These are phyloP conservation scores for Tritrichomonas foetus DNA, from an alignment of 208 protist genomes.

Conservation along the genomic window DNA sequence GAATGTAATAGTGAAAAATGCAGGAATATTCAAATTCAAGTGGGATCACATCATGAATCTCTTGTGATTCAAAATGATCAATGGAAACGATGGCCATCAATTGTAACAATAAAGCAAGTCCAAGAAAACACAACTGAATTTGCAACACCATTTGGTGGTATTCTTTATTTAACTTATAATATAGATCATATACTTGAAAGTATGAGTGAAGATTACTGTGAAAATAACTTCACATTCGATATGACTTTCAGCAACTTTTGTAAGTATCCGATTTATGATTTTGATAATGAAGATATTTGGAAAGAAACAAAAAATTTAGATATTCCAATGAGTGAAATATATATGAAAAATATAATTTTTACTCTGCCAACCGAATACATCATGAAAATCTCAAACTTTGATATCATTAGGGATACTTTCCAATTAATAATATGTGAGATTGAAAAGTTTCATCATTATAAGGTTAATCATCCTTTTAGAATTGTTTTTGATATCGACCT, in stretches of 20 bases:
- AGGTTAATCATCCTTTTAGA: neutral
- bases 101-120: neutral
- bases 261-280: neutral
- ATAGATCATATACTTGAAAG: neutral
- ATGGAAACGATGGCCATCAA: neutral
- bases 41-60: neutral
- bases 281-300: neutral
- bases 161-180: neutral
- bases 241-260: neutral
- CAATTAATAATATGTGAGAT: neutral
- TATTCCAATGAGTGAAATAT: neutral
- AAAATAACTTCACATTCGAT: neutral
- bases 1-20: neutral
- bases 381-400: neutral
- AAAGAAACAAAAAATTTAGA: neutral
- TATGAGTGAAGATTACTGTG: no score
- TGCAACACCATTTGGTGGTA: neutral
- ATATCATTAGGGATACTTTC: neutral
- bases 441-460: neutral
- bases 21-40: neutral
- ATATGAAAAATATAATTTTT: neutral
- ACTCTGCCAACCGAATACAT: neutral
- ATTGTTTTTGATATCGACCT: slow-evolving; percentile 32
- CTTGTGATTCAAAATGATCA: neutral
- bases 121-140: neutral